Evolutionary conservation across 352 stramenopile species (phyloP).

Genomic region (Phytophthora quininea): DNA sequence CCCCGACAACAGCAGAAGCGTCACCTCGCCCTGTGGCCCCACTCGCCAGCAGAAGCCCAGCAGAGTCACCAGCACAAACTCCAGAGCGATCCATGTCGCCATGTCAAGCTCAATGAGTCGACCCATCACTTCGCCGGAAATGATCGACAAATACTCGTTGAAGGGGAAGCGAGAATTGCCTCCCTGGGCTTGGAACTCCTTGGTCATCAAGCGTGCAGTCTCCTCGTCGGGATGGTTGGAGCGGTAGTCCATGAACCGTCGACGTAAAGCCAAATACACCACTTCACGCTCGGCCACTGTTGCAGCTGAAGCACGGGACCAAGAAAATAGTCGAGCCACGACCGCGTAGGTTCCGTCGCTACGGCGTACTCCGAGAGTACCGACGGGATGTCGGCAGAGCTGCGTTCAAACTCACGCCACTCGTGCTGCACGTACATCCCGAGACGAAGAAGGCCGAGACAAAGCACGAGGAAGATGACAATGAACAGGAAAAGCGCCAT

Average conservation of each 20-base stretch:
- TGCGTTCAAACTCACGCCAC: constrained; percentile 77
- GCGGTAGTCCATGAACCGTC: constrained; percentile 71
- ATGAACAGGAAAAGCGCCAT: constrained; percentile 87
- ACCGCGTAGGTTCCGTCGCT: constrained; percentile 46
- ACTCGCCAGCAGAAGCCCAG: constrained; percentile 53
- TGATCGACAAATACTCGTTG: constrained; percentile 80
- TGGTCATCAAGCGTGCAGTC: constrained; percentile 43
- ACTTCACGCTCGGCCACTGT: constrained; percentile 61
- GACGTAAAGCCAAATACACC: constrained; percentile 64
- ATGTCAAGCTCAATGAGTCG: constrained; percentile 76
- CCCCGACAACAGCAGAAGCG: constrained; percentile 43
- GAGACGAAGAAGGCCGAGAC: constrained; percentile 64
- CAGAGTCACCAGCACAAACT: constrained; percentile 51
- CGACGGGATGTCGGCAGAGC: constrained; percentile 49
- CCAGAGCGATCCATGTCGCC: constrained; percentile 70
- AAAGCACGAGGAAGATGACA: constrained; percentile 79
- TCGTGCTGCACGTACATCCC: constrained; percentile 68
- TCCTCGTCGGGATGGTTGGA: constrained; percentile 71
- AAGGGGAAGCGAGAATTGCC: constrained; percentile 65
- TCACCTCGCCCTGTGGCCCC: constrained; percentile 45
- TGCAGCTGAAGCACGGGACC: constrained; percentile 31
- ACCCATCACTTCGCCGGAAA: constrained; percentile 78
- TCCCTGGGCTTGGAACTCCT: constrained; percentile 67
- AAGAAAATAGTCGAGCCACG: constrained; percentile 43
- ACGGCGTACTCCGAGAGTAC: constrained; percentile 71